A percentile compares a stretch with the other conserved stretches of the same genome.
Conservation (phyloP, 345 rosid species). For the Moricandia arvensis region DNA sequence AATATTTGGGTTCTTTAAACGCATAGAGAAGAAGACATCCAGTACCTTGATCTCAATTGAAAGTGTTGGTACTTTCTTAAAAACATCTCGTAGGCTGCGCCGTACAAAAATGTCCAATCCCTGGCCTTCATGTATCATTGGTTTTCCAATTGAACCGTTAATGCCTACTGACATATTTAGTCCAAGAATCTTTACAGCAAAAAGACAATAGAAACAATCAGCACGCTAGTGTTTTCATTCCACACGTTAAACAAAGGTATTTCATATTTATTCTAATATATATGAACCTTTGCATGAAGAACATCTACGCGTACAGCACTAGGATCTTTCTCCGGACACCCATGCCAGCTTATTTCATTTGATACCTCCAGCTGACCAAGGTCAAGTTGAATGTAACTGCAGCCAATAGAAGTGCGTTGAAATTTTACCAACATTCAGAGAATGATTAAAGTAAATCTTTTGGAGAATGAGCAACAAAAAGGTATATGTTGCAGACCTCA, state of each 20-base stretch:
- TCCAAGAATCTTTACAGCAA: slow-evolving; percentile 72
- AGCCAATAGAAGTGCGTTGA: slow-evolving; percentile 27
- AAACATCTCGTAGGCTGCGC: slow-evolving; percentile 93
- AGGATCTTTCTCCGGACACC: slow-evolving; percentile 79
- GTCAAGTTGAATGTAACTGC: slow-evolving; percentile 95
- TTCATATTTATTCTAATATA: slow-evolving; percentile 13
- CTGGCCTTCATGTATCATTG: slow-evolving; percentile 85
- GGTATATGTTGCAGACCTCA: slow-evolving; percentile 12
- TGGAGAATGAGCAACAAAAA: slow-evolving; percentile 10
- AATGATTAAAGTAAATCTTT: background rate
- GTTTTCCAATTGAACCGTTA: slow-evolving; percentile 73
- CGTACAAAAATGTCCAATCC: slow-evolving; percentile 84
- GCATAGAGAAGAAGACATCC: slow-evolving; percentile 7
- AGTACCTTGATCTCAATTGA: slow-evolving; percentile 88
- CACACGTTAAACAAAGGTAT: slow-evolving; percentile 7
- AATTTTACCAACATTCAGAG: slow-evolving; percentile 11
- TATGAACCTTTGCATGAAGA: slow-evolving; percentile 88
- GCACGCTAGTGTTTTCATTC: slow-evolving; percentile 7
- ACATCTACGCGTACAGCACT: slow-evolving; percentile 91
- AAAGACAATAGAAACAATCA: slow-evolving; percentile 21
- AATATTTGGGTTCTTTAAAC: slow-evolving; percentile 16
- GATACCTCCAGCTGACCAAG: slow-evolving; percentile 83
- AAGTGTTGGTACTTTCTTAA: slow-evolving; percentile 88
- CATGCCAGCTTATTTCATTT: slow-evolving; percentile 95
- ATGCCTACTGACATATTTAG: slow-evolving; percentile 94